Evolutionary conservation across 305 asterid genomes (phyloP).

Genomic region (Solanum aculeatissimum): DNA sequence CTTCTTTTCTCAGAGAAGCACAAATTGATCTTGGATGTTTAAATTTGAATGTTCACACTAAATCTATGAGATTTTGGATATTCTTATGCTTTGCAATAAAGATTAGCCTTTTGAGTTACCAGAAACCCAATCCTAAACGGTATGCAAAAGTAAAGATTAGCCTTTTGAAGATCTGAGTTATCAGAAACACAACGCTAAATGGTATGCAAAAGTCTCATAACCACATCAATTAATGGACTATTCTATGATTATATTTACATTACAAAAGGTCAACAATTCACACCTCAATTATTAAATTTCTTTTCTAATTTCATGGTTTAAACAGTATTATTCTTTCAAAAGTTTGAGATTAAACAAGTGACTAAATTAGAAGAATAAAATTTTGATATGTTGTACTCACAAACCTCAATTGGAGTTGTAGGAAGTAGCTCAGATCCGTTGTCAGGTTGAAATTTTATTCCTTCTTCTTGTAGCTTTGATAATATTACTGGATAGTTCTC

Average conservation of each 20-base stretch:
- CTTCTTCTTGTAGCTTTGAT: conserved; percentile 58
- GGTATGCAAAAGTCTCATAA: not conserved
- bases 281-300: not conserved
- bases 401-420: conserved; percentile 54
- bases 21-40: not conserved
- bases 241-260: not conserved
- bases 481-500: conserved; percentile 57
- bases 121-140: not conserved
- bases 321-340: not conserved
- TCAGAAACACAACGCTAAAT: not conserved
- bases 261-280: not conserved
- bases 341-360: not conserved
- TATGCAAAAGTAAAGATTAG: not conserved
- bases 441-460: conserved; percentile 66
- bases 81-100: not conserved
- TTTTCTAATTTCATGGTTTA: not conserved
- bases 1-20: not conserved
- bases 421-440: conserved; percentile 84
- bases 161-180: not conserved
- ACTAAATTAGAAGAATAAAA: not conserved
- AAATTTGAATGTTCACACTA: not conserved
- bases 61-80: not conserved
- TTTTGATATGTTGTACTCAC: not conserved
- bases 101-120: not conserved
- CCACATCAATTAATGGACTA: not conserved